phyloP scores from a whole-genome alignment of 371 early-diverging fungal species.

The Lichtheimia hyalospora region DNA sequence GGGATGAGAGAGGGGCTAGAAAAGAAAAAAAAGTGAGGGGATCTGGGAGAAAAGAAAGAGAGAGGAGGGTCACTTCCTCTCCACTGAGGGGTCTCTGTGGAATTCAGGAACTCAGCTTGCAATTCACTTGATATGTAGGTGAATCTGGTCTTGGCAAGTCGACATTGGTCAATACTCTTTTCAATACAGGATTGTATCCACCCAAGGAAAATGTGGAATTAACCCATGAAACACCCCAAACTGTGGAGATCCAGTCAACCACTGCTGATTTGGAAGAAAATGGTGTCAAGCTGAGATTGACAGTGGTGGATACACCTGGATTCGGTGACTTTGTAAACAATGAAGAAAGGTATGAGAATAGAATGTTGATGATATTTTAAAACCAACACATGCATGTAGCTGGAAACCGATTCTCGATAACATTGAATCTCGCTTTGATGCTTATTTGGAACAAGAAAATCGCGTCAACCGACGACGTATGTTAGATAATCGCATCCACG shows the following conservation, averaged over 20 bases:
- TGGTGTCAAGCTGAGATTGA: slow-evolving; percentile 89
- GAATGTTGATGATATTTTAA: neutral
- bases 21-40: neutral
- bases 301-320: slow-evolving; percentile 92
- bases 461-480: slow-evolving; percentile 84
- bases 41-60: neutral
- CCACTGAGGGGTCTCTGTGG: neutral
- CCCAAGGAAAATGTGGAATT: slow-evolving; percentile 73
- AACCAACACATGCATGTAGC: slow-evolving; percentile 30
- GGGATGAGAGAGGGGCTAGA: neutral
- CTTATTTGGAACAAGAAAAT: slow-evolving; percentile 92
- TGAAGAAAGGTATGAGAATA: slow-evolving; percentile 64
- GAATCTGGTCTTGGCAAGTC: slow-evolving; percentile 98
- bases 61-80: neutral
- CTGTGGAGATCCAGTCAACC: slow-evolving; percentile 89
- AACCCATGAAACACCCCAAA: slow-evolving; percentile 83
- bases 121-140: slow-evolving; percentile 30
- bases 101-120: slow-evolving; percentile 5
- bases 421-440: slow-evolving; percentile 93
- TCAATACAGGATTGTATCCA: slow-evolving; percentile 90
- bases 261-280: slow-evolving; percentile 82
- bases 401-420: slow-evolving; percentile 96
- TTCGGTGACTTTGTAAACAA: slow-evolving; percentile 96
- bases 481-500: slow-evolving; percentile 94
- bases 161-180: slow-evolving; percentile 97